Evolutionary conservation across 1,284 basidiomycete genomes (phyloP).

Genomic region (Fomitiporia mediterranea): DNA sequence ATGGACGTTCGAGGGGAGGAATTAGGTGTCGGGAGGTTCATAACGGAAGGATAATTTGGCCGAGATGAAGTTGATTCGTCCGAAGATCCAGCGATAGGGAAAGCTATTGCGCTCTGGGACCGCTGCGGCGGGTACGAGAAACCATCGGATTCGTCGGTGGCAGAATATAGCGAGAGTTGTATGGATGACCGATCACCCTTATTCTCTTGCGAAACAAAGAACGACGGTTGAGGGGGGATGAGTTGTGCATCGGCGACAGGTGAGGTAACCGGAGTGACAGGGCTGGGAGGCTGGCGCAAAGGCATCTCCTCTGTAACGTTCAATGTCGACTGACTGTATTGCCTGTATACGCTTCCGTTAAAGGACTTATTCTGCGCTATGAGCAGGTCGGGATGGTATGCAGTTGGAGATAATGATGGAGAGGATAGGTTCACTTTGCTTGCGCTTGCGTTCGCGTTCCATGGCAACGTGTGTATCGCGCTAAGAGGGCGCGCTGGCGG

Average conservation of each 20-base stretch:
- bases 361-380: neutral
- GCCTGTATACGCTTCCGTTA: conserved; percentile 24
- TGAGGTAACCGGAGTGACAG: conserved; percentile 9
- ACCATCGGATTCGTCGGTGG: conserved; percentile 13
- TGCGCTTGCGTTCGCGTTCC: conserved; percentile 31
- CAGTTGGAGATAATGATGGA: conserved; percentile 16
- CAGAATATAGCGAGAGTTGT: conserved; percentile 19
- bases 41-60: neutral
- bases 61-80: neutral
- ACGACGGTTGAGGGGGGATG: conserved; percentile 29
- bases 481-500: conserved; percentile 53
- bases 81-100: neutral
- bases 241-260: conserved; percentile 22
- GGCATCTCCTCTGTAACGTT: conserved; percentile 25
- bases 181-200: conserved; percentile 20
- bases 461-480: conserved; percentile 42
- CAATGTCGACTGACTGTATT: conserved; percentile 25
- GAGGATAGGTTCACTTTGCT: conserved; percentile 7
- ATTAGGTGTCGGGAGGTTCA: neutral
- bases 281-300: conserved; percentile 24
- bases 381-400: conserved; percentile 20
- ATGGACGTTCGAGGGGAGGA: neutral
- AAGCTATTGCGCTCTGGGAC: conserved; percentile 18
- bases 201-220: conserved; percentile 25
- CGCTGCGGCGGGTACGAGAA: conserved; percentile 22